Percentiles rank a stretch among this genome's conserved stretches.
Conservation (phyloP, 768 basidiomycete species). For the Boletus coccyginus region DNA sequence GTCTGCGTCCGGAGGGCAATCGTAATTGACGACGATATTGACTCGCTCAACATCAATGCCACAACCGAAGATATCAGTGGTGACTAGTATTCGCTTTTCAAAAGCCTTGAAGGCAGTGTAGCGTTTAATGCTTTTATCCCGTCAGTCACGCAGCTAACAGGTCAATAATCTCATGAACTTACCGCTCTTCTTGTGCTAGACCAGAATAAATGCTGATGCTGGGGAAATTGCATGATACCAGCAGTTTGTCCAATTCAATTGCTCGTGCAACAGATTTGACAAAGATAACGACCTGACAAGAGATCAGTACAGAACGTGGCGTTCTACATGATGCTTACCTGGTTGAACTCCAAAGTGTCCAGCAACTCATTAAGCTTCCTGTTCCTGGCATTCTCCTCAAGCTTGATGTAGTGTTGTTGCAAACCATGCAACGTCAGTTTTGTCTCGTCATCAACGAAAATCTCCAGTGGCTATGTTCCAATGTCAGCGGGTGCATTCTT, state of each 20-base stretch:
- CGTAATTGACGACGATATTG: conserved; percentile 99
- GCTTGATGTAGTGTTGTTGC: conserved; percentile 97
- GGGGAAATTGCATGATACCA: too few relatives aligned
- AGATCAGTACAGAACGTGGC: neutral
- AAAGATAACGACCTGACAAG: too few relatives aligned
- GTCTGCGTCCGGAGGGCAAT: conserved; percentile 95
- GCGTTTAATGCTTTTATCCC: conserved; percentile 68
- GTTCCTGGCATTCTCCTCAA: conserved; percentile 94
- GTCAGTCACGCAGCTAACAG: conserved; percentile 2
- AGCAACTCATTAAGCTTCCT: conserved; percentile 94
- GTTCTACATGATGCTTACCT: conserved; percentile 45
- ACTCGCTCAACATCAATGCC: conserved; percentile 99
- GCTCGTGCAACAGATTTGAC: too few relatives aligned
- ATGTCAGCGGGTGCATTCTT: neutral
- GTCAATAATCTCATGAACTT: too few relatives aligned
- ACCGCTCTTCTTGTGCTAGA: too few relatives aligned
- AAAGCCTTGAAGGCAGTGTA: conserved; percentile 99
- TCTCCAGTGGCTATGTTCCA: conserved; percentile 84
- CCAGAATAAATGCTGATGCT: too few relatives aligned
- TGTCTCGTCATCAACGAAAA: conserved; percentile 99
- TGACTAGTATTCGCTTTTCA: conserved; percentile 98
- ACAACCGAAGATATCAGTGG: conserved; percentile 98
- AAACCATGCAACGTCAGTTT: conserved; percentile 97
- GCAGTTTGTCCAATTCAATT: too few relatives aligned
- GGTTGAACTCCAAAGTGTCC: conserved; percentile 97